These are phyloP conservation scores for Quambalaria eucalypti DNA, from an alignment of 1,284 basidiomycete species.

Conservation along the genomic window DNA sequence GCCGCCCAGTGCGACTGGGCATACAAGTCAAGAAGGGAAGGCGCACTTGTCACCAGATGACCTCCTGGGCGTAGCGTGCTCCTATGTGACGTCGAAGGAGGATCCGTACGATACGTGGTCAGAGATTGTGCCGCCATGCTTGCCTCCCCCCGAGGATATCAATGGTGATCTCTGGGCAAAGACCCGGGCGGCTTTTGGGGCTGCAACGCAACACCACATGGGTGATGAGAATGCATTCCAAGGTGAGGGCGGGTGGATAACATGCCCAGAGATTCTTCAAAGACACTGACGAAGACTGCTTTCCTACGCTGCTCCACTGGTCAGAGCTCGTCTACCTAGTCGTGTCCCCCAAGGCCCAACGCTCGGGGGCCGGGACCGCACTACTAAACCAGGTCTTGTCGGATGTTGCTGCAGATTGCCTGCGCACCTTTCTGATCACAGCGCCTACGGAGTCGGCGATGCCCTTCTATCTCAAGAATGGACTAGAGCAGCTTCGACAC, in stretches of 20 bases:
- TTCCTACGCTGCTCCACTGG: background rate
- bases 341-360: background rate
- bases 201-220: background rate
- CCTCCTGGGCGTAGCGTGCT: background rate
- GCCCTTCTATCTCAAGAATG: background rate
- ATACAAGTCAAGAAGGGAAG: background rate
- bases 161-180: background rate
- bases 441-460: background rate
- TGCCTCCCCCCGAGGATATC: background rate
- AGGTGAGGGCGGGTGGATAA: background rate
- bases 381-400: background rate
- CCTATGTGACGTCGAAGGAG: background rate
- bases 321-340: background rate
- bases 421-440: background rate
- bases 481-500: background rate
- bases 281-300: background rate
- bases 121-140: background rate
- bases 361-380: background rate
- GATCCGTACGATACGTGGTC: background rate
- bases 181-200: background rate
- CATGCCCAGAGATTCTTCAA: background rate
- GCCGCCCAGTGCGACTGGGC: too few species aligned
- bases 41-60: too few species aligned
- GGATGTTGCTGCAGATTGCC: background rate
- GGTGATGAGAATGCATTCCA: background rate